phyloP scores from a whole-genome alignment of 2,329 filamentous ascomycete genomes.

The Penicillium sp. region DNA sequence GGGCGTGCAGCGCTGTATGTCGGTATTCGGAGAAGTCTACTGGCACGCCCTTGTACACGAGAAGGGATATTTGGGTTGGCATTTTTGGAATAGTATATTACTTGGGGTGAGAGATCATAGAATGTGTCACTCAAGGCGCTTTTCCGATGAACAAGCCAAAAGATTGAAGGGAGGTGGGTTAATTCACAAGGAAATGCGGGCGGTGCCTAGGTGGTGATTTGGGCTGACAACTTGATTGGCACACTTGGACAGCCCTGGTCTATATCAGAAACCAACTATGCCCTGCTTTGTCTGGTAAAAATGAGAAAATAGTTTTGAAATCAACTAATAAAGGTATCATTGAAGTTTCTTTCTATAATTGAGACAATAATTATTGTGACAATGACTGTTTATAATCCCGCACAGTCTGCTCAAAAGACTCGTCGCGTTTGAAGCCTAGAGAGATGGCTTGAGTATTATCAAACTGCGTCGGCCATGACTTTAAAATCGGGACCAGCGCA shows the following conservation, averaged over 20 bases:
- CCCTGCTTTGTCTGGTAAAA: background rate
- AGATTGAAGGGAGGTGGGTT: background rate
- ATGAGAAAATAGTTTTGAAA: background rate
- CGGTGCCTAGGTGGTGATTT: background rate
- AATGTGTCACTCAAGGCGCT: background rate
- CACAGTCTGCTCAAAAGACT: constrained; percentile 54
- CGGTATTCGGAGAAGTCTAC: constrained; percentile 31
- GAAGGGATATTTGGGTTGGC: constrained; percentile 23
- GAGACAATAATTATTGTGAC: constrained; percentile 7
- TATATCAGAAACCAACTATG: background rate
- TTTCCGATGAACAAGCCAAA: background rate
- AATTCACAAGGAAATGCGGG: background rate
- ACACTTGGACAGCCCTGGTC: background rate
- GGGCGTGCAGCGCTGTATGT: constrained; percentile 30
- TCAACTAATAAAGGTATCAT: background rate
- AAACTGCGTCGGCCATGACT: constrained; percentile 57
- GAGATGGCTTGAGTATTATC: constrained; percentile 52
- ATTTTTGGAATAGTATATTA: constrained; percentile 5
- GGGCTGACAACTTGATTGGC: background rate
- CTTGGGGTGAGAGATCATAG: background rate
- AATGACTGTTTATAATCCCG: constrained; percentile 52
- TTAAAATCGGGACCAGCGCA: constrained; percentile 52
- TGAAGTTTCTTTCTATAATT: background rate
- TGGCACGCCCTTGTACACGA: constrained; percentile 29
- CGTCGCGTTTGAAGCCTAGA: constrained; percentile 53